phyloP scores from a whole-genome alignment of 129 eudicot genomes.

The Arctium lappa region DNA sequence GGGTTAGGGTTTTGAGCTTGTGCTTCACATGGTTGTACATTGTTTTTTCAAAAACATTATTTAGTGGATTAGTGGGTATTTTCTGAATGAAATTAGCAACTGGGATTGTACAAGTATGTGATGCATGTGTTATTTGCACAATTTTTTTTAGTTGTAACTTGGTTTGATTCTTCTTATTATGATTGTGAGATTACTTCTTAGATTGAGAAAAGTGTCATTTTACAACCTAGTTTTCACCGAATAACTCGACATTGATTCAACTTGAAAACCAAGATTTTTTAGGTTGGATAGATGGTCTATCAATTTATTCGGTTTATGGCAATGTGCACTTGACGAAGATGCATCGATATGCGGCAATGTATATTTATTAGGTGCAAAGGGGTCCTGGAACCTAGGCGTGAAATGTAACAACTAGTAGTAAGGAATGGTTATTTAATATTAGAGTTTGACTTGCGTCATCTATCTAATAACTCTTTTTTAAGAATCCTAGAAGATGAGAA shows the following conservation, averaged over 20 bases:
- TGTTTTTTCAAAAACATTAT: conserved; percentile 1
- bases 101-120: conserved; percentile 29
- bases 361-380: too few relatives aligned
- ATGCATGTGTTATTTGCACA: conserved; percentile 24
- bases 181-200: conserved; percentile 19
- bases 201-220: not conserved
- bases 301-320: not conserved
- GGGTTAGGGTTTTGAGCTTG: conserved; percentile 67
- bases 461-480: too few relatives aligned
- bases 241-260: not conserved
- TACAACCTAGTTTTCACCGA: not conserved
- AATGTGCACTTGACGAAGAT: not conserved
- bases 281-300: too few relatives aligned
- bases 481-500: too few relatives aligned
- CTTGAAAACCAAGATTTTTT: not conserved
- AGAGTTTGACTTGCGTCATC: too few relatives aligned
- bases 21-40: conserved; percentile 36
- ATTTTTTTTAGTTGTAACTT: conserved; percentile 13
- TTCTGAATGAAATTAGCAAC: not conserved
- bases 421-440: too few relatives aligned
- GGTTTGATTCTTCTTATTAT: conserved; percentile 21
- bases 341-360: too few relatives aligned
- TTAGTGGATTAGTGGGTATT: not conserved
- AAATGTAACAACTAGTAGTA: too few relatives aligned
- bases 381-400: too few relatives aligned